A percentile compares a stretch with the other conserved stretches of the same genome.
Conservation (phyloP, 2,329 filamentous ascomycete genomes). For the Mycocentrospora acerina region DNA sequence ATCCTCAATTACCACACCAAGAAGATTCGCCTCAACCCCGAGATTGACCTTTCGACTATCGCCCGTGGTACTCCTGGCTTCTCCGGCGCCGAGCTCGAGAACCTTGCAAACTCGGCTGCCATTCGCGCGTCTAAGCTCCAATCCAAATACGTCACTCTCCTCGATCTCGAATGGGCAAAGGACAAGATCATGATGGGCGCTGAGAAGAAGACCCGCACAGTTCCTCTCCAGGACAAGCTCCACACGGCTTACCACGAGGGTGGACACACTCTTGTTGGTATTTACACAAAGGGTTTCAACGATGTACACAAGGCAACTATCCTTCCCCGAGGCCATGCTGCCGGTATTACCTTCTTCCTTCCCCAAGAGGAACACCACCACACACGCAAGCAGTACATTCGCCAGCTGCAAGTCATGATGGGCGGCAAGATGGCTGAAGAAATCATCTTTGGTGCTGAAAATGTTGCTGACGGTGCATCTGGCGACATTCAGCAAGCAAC, state of each 20-base stretch:
- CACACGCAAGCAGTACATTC: constrained; percentile 80
- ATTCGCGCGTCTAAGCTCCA: constrained; percentile 91
- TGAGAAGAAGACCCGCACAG: constrained; percentile 84
- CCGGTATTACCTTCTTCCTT: constrained; percentile 85
- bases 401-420: constrained; percentile 76
- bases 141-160: constrained; percentile 69
- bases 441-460: constrained; percentile 85
- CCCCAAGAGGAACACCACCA: constrained; percentile 84
- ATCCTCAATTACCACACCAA: constrained; percentile 93
- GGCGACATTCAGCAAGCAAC: constrained; percentile 83
- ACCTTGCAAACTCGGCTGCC: constrained; percentile 93
- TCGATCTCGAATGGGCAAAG: constrained; percentile 95
- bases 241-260: constrained; percentile 97
- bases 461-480: constrained; percentile 86
- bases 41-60: constrained; percentile 81
- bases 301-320: constrained; percentile 97
- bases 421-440: constrained; percentile 90
- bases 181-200: constrained; percentile 98
- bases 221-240: constrained; percentile 90
- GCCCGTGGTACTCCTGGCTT: constrained; percentile 88
- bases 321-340: constrained; percentile 80
- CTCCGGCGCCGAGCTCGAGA: constrained; percentile 94
- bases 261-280: constrained; percentile 86
- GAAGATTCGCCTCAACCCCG: constrained; percentile 77
- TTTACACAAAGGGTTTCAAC: constrained; percentile 74